Evolutionary conservation across 768 basidiomycete genomes (phyloP), one percentile per base, ranked within the genome.

Genomic region (Lactarius pseudohatsudake): DNA sequence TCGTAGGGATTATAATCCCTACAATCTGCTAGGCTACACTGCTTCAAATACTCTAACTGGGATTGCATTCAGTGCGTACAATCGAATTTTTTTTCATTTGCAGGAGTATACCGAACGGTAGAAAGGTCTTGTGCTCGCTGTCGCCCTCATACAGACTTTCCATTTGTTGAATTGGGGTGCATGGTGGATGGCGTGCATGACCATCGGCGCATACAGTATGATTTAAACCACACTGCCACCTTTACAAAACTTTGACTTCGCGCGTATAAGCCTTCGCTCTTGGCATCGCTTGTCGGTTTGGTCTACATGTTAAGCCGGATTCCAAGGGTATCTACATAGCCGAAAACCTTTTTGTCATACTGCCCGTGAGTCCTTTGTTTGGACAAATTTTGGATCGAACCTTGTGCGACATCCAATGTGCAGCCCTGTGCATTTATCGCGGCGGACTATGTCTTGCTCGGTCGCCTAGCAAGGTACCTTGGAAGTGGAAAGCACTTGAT

Each of bases 401-500:
- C 56, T 38, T 10, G 22, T 26, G 18, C 1, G 16, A 40, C 34
- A 58, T 45, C 28, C 8, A 30, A 53, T 28, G 61, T 57, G 13
- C 59, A 87, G 85, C 89, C 89, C 5, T 91, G 90, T 72, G 89
- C 87, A 32, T 91, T 91, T 76, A 86, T 89, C 67, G 86, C 86
- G 5, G 82, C 85, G 16, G 81, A 86, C 71, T 91, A 91, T 71
- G 76, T 89, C 63, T 79, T 90, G 22, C 81, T 91, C 1, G 87
- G 88, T 11, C 83, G 82, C 15, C 74, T 92, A 3, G 84, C 87
- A 6, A 77, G 74, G 28, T 78, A 82, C 67, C 75, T 90, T 7
- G 71, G 77, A 11, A 80, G 79, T 41, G 78, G 81, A 64, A 67
- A 80, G 57, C 80, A 84, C 70, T 76, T 90, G 28, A 71, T 85